A percentile compares a stretch with the other conserved stretches of the same genome.
phyloP scores from a whole-genome alignment of 2,329 filamentous ascomycete species.

The Cercospora citrullina region DNA sequence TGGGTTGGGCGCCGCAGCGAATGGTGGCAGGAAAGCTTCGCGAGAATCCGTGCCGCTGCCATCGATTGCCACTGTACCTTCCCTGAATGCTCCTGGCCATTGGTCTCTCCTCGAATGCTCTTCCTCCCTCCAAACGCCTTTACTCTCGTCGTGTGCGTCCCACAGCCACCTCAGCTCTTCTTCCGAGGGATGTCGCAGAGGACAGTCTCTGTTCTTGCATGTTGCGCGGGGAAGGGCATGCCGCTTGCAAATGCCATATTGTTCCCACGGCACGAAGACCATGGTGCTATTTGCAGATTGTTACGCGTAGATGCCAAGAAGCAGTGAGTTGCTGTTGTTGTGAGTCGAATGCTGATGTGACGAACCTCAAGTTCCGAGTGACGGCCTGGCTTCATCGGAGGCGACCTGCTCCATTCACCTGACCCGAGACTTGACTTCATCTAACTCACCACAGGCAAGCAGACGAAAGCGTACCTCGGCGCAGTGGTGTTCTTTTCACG shows the following conservation, averaged over 20 bases:
- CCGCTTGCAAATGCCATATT: constrained; percentile 31
- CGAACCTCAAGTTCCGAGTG: background rate
- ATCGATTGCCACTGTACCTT: background rate
- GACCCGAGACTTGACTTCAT: background rate
- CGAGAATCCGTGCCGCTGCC: background rate
- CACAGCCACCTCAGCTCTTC: constrained; percentile 22
- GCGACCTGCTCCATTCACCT: background rate
- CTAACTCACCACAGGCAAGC: background rate
- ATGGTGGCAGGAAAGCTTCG: background rate
- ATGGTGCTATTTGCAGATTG: constrained; percentile 11
- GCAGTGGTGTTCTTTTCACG: background rate
- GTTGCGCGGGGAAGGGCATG: constrained; percentile 21
- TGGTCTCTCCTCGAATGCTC: background rate
- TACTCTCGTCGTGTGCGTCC: constrained; percentile 19
- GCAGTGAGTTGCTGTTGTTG: background rate
- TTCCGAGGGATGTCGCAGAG: constrained; percentile 25
- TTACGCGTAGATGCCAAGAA: background rate
- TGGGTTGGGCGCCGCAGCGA: background rate
- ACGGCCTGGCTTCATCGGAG: background rate
- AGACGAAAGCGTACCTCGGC: background rate
- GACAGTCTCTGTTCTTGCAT: constrained; percentile 20
- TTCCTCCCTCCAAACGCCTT: background rate
- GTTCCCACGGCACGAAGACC: constrained; percentile 30
- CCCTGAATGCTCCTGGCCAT: background rate
- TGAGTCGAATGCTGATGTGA: background rate